Percentiles rank a stretch among this genome's conserved stretches.
Evolutionary conservation across 257 asterid species (phyloP).

Genomic region (Capsicum chinense): DNA sequence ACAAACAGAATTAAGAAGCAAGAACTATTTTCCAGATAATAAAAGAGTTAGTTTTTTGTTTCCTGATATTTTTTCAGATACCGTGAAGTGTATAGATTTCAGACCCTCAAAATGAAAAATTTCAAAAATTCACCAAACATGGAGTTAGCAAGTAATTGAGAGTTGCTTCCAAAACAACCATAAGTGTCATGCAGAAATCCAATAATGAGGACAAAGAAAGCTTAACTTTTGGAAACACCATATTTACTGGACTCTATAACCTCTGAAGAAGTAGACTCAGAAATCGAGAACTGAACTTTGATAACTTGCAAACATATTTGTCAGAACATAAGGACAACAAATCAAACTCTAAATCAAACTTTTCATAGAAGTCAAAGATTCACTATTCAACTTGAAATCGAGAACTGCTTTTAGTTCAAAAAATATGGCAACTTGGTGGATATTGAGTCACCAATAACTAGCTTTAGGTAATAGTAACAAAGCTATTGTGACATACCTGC

Average conservation of each 20-base stretch:
- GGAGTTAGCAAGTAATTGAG: not conserved
- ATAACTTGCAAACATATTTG: not conserved
- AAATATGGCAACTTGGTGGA: not conserved
- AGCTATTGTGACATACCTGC: constrained; percentile 59
- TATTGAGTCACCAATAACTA: constrained; percentile 6
- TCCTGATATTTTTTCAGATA: constrained; percentile 8
- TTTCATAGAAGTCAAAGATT: not conserved
- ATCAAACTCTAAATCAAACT: not conserved
- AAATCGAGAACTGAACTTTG: not conserved
- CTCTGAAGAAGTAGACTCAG: not conserved
- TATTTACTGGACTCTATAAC: not conserved
- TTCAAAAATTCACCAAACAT: not conserved
- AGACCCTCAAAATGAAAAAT: not conserved
- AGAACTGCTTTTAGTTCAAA: not conserved
- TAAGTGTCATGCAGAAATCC: not conserved
- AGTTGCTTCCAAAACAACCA: not conserved
- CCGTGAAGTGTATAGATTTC: not conserved
- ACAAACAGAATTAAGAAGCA: not conserved
- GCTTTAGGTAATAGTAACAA: not conserved
- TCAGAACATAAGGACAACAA: not conserved
- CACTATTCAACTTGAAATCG: not conserved
- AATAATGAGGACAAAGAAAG: not conserved
- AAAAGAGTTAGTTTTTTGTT: not conserved
- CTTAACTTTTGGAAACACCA: not conserved
- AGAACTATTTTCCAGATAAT: constrained; percentile 18